Evolutionary conservation across 768 basidiomycete species (phyloP).

Genomic region (Xerocomellus chrysenteron): DNA sequence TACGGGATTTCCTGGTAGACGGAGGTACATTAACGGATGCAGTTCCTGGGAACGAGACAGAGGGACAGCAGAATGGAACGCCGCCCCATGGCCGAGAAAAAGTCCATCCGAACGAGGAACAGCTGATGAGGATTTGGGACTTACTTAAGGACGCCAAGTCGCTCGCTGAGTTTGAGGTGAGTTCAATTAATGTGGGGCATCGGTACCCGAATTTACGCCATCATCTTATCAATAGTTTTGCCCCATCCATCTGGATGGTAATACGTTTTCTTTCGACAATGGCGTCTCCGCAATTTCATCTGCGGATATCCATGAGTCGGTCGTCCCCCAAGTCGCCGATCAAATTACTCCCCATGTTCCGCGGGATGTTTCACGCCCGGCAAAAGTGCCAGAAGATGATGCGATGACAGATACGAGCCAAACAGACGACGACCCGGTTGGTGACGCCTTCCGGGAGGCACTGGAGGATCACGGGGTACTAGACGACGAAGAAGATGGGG

Average conservation of each 20-base stretch:
- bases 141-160: constrained; percentile 68
- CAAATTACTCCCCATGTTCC: constrained; percentile 12
- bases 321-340: constrained; percentile 8
- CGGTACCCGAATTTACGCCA: constrained; percentile 13
- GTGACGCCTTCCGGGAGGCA: constrained; percentile 58
- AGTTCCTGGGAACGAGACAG: constrained; percentile 23
- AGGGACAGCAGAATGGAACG: constrained; percentile 24
- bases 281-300: constrained; percentile 6
- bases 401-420: constrained; percentile 66
- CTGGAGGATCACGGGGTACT: constrained; percentile 34
- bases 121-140: constrained; percentile 91
- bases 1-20: constrained; percentile 58
- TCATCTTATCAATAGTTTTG: constrained; percentile 20
- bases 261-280: constrained; percentile 21
- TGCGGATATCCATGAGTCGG: neutral
- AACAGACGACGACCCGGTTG: constrained; percentile 76
- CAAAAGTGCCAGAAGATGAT: constrained; percentile 48
- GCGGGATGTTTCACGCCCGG: neutral
- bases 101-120: constrained; percentile 91
- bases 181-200: constrained; percentile 11
- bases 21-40: constrained; percentile 3
- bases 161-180: constrained; percentile 61
- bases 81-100: constrained; percentile 38
- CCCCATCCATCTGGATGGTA: constrained; percentile 24
- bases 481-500: constrained; percentile 53